phyloP scores from a whole-genome alignment of 208 protist genomes.

The Endotrypanum monterogeii region DNA sequence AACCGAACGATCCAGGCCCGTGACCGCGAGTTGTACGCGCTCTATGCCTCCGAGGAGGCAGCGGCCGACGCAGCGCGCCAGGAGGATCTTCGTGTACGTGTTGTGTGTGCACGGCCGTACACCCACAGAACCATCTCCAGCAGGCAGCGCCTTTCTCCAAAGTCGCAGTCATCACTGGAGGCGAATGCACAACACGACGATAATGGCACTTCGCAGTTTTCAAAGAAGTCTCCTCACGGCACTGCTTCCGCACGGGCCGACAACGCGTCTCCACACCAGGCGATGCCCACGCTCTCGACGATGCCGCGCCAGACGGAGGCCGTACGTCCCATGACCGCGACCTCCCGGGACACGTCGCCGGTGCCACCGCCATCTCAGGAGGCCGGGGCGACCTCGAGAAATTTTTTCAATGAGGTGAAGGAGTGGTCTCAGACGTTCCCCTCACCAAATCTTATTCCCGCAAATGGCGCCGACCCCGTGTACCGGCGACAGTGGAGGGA shows the following conservation, averaged over 20 bases:
- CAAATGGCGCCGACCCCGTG: conserved; percentile 26
- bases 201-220: background rate
- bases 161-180: background rate
- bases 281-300: background rate
- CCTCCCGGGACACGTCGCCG: conserved; percentile 3
- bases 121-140: background rate
- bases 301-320: background rate
- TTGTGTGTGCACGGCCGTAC: conserved; percentile 14
- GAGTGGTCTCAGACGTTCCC: conserved; percentile 37
- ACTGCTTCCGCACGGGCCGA: background rate
- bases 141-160: background rate
- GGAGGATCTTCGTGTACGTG: conserved; percentile 22
- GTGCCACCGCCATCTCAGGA: conserved; percentile 19
- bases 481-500: conserved; percentile 45
- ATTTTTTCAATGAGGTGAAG: conserved; percentile 51
- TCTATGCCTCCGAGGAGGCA: conserved; percentile 15
- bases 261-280: background rate
- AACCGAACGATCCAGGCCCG: conserved; percentile 11
- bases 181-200: background rate
- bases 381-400: conserved; percentile 33
- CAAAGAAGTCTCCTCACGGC: background rate
- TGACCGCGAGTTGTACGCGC: conserved; percentile 21
- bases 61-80: conserved; percentile 17
- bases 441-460: conserved; percentile 34
- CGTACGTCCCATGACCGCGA: background rate